These are phyloP conservation scores for Stagonosporopsis tanaceti DNA, from an alignment of 2,329 filamentous ascomycete genomes.

Conservation along the genomic window DNA sequence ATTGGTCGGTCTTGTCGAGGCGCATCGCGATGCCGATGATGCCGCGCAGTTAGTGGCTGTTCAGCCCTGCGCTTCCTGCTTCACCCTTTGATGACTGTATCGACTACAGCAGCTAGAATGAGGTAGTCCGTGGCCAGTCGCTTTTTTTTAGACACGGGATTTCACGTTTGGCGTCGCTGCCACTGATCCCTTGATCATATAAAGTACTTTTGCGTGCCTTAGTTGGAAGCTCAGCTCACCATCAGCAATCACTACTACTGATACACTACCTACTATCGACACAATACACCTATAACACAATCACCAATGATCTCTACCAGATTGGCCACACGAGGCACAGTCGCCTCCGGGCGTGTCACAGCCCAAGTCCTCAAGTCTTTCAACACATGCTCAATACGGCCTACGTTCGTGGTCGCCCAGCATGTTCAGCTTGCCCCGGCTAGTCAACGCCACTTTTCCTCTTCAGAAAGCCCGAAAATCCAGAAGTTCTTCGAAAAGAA, in stretches of 20 bases:
- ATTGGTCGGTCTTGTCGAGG: background rate
- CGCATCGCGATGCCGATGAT: conserved; percentile 17
- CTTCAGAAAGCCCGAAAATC: conserved; percentile 41
- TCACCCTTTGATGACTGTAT: conserved; percentile 35
- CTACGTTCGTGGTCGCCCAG: conserved; percentile 44
- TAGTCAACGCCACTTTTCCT: conserved; percentile 52
- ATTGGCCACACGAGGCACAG: conserved; percentile 32
- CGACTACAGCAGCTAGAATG: conserved; percentile 4
- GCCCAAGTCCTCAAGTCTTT: conserved; percentile 49
- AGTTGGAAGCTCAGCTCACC: conserved; percentile 27
- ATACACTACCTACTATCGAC: conserved; percentile 11
- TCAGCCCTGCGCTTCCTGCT: conserved; percentile 24
- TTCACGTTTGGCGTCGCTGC: conserved; percentile 27
- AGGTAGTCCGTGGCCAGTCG: conserved; percentile 5
- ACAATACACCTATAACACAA: conserved; percentile 20
- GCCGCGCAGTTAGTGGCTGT: conserved; percentile 14
- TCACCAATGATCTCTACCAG: conserved; percentile 41
- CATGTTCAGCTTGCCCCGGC: conserved; percentile 32
- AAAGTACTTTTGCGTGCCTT: conserved; percentile 34
- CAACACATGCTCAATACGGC: conserved; percentile 45
- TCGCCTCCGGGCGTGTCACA: conserved; percentile 48
- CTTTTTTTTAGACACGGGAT: conserved; percentile 22
- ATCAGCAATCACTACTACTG: conserved; percentile 21
- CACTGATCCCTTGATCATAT: conserved; percentile 31
- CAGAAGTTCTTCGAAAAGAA: conserved; percentile 58